phyloP scores from a whole-genome alignment of 768 basidiomycete species.

The Boletus subparvulus region DNA sequence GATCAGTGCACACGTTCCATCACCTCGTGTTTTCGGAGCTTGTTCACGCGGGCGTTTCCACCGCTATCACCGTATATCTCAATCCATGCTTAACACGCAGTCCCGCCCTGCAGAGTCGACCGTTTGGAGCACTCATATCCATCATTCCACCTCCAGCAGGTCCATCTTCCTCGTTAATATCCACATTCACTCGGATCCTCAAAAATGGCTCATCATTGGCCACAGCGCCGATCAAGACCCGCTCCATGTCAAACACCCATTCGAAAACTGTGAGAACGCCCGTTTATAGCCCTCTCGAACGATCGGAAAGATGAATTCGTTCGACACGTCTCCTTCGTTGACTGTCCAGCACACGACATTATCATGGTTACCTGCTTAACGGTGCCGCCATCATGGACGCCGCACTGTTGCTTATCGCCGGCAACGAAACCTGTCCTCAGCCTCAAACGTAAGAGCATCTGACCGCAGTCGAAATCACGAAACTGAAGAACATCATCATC shows the following conservation, averaged over 20 bases:
- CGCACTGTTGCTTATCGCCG: constrained; percentile 90
- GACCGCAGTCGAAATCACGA: constrained; percentile 99
- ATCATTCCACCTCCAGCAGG: too few species aligned
- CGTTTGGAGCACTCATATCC: too few species aligned
- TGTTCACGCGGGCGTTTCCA: too few species aligned
- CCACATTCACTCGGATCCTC: constrained; percentile 31
- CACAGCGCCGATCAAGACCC: too few species aligned
- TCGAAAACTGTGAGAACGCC: too few species aligned
- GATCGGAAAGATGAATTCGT: too few species aligned
- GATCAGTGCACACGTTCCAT: too few species aligned
- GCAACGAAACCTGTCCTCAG: constrained; percentile 98
- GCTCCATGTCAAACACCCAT: too few species aligned
- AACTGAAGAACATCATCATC: constrained; percentile 95
- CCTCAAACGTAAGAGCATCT: constrained; percentile 99
- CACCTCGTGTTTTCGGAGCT: constrained; percentile 49
- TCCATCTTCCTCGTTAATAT: constrained; percentile 31
- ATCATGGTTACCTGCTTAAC: constrained; percentile 99
- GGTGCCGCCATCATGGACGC: constrained; percentile 99
- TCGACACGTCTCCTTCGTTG: constrained; percentile 99
- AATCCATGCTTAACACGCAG: too few species aligned
- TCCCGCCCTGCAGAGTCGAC: constrained; percentile 2
- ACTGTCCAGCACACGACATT: constrained; percentile 97
- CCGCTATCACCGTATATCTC: too few species aligned
- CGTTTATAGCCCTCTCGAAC: too few species aligned
- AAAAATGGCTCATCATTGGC: constrained; percentile 34